phyloP scores from a whole-genome alignment of 163 green algal species.

The Chlamydomonas reinhardtii region DNA sequence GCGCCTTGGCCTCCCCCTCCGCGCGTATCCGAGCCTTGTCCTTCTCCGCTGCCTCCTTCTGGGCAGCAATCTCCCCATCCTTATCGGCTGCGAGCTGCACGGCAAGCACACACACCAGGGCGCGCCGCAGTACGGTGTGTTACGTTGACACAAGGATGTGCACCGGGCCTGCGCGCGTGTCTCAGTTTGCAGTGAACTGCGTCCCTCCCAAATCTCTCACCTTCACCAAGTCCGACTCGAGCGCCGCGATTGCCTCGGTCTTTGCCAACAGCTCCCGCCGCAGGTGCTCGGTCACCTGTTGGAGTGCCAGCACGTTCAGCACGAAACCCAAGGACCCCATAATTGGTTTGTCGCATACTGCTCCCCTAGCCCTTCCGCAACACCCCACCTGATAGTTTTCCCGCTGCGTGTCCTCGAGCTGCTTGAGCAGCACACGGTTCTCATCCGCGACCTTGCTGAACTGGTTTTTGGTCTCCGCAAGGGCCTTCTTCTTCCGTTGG shows the following conservation, averaged over 20 bases:
- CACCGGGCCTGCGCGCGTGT: too few relatives aligned
- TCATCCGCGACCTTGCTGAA: constrained; percentile 71
- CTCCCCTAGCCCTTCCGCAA: too few relatives aligned
- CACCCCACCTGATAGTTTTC: constrained; percentile 72
- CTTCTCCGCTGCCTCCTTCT: constrained; percentile 51
- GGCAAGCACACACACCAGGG: background rate
- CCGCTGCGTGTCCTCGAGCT: constrained; percentile 70
- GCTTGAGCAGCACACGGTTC: constrained; percentile 71
- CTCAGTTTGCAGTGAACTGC: background rate
- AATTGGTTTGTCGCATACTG: too few relatives aligned
- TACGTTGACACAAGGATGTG: too few relatives aligned
- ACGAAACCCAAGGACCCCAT: background rate
- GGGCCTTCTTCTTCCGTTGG: constrained; percentile 81
- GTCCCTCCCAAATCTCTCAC: constrained; percentile 9
- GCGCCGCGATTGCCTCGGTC: constrained; percentile 76
- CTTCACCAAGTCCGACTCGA: constrained; percentile 64
- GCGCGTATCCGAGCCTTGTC: constrained; percentile 42
- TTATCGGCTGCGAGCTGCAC: constrained; percentile 55
- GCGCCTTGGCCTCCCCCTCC: constrained; percentile 46
- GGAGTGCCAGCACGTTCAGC: too few relatives aligned
- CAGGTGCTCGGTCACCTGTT: constrained; percentile 76
- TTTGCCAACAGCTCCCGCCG: constrained; percentile 76
- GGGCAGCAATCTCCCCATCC: constrained; percentile 52
- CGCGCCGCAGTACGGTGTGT: background rate
- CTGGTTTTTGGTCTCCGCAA: constrained; percentile 71